Base-by-base conservation (phyloP, 352 stramenopile species). In the Phytophthora idaei region DNA sequence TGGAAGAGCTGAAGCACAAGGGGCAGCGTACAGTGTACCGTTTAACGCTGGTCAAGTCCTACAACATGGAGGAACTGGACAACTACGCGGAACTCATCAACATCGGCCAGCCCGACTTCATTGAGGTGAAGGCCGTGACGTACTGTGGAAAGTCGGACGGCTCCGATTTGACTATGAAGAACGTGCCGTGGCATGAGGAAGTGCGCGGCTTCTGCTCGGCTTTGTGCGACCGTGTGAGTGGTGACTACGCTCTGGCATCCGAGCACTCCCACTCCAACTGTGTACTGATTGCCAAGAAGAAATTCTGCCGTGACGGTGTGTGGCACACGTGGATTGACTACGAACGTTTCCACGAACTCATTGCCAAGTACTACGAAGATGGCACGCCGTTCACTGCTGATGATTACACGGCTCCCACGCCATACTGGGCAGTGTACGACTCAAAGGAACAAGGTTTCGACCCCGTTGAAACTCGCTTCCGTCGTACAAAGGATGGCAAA, bases 241-340 rank as follows among this genome's bases (percentile, higher is more conserved):
- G 90, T 6, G 74, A 93, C 32, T 99, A 99, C 73, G 95, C 87
- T 17, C 80, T 99, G 28, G 95, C 95, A 27, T 97, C 95, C 44
- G 94, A 98, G 74, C 97, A 99, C 71, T 90, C 97, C 39, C 97
- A 99, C 78, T 98, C 94, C 5, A 98, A 97, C 65, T 98, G 92
- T 64, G 96, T 99, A 25, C 79, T 99, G 17, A 81, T 99, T 31
- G 96, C 97, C 6, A 93, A 97, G 78, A 92, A 87, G 57, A 90
- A 89, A 47, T 98, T 96, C 65, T 86, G 83, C 61, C 85, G 87
- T 29, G 84, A 97, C 25, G 93, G 90, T 69, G 82, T 91, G 57
- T 99, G 98, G 98, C 90, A 98, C 73, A 99, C 98, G 47, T 99
- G 98, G 98, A 99, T 99, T 71, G 92, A 99, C 81, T 99, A 99